phyloP scores from a whole-genome alignment of 148 eudicot genomes.

The Spergularia marina region DNA sequence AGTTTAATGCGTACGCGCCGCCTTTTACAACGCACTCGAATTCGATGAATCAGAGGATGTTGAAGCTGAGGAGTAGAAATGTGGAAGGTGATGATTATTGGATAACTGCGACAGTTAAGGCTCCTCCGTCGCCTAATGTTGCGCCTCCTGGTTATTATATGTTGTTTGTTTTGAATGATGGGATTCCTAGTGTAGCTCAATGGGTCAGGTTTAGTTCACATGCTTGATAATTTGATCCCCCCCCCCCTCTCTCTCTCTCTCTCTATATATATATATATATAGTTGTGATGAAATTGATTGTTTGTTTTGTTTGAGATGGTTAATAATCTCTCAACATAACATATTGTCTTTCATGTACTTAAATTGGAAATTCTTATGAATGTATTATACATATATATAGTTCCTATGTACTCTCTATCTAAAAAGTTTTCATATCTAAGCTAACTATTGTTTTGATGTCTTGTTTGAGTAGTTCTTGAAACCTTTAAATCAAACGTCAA shows the following conservation, averaged over 20 bases:
- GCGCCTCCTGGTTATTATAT: constrained; percentile 69
- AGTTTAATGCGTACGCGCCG: constrained; percentile 44
- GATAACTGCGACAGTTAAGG: constrained; percentile 38
- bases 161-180: constrained; percentile 47
- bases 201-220: constrained; percentile 42
- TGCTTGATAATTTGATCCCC: constrained; percentile 9
- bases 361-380: too few species aligned
- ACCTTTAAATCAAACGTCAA: too few species aligned
- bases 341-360: too few species aligned
- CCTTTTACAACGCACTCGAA: constrained; percentile 62
- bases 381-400: too few species aligned
- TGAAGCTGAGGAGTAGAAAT: constrained; percentile 32
- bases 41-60: constrained; percentile 60
- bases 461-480: too few species aligned
- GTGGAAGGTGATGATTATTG: constrained; percentile 27
- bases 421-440: too few species aligned
- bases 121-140: constrained; percentile 51
- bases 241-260: not conserved
- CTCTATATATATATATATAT: not conserved
- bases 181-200: constrained; percentile 53
- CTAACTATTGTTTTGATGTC: too few species aligned
- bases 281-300: too few species aligned
- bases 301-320: too few species aligned
- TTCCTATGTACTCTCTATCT: too few species aligned
- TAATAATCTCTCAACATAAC: too few species aligned